A percentile compares a stretch with the other conserved stretches of the same genome.
phyloP scores from a whole-genome alignment of 768 basidiomycete species.

The Phlebiopsis gigantea region DNA sequence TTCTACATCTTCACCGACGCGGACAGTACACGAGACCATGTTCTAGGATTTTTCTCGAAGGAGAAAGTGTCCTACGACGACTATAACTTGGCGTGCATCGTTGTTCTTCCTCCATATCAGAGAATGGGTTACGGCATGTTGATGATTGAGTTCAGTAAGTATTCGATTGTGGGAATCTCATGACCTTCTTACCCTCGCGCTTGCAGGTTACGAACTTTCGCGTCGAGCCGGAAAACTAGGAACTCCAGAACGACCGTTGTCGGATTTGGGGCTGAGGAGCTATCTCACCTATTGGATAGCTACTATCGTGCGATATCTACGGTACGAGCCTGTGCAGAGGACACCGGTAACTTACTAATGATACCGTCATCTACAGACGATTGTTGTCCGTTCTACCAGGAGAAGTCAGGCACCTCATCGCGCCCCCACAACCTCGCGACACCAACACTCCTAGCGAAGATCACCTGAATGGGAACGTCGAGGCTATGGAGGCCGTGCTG shows the following conservation, averaged over 20 bases:
- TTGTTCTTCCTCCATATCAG: slow-evolving; percentile 92
- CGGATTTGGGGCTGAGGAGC: slow-evolving; percentile 85
- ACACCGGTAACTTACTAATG: neutral
- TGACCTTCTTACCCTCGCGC: neutral
- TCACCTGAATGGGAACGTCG: slow-evolving; percentile 17
- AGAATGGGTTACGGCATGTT: slow-evolving; percentile 88
- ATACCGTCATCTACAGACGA: slow-evolving; percentile 31
- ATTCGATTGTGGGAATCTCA: neutral
- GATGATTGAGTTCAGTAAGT: slow-evolving; percentile 95
- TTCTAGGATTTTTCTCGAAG: slow-evolving; percentile 79
- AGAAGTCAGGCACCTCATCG: slow-evolving; percentile 41
- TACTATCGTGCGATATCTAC: slow-evolving; percentile 78
- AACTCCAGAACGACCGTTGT: slow-evolving; percentile 92
- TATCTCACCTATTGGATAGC: slow-evolving; percentile 89
- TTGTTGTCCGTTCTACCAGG: slow-evolving; percentile 58
- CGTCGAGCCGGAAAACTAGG: slow-evolving; percentile 73
- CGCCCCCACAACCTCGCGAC: slow-evolving; percentile 22
- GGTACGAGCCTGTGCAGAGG: slow-evolving; percentile 33
- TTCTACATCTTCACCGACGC: slow-evolving; percentile 93
- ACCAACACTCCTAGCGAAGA: slow-evolving; percentile 28
- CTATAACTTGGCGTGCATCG: slow-evolving; percentile 95
- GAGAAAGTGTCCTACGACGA: slow-evolving; percentile 96
- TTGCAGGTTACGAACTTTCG: slow-evolving; percentile 86
- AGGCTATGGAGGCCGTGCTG: slow-evolving; percentile 14
- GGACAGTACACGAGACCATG: slow-evolving; percentile 71